Base-by-base conservation (phyloP, 345 rosid species). In the Kandelia obovata region DNA sequence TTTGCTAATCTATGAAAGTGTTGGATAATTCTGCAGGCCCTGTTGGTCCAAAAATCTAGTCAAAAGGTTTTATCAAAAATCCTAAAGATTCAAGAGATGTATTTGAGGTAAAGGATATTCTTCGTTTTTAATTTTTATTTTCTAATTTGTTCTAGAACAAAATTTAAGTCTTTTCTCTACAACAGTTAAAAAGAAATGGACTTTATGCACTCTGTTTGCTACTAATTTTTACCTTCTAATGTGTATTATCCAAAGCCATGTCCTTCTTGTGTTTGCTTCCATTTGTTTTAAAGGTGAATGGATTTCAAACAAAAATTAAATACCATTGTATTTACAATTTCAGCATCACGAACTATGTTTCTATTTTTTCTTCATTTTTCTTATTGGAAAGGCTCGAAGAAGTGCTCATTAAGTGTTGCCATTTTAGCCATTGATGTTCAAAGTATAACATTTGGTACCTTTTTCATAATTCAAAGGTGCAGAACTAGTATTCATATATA, bases 1-100 rank as follows among this genome's bases (percentile, higher is more conserved):
- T 16, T 62, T 61, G 43, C 53, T 9, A 5, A 23, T 3, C 59
- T 20, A 25, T 49, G 46, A 53, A 26, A 20, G 26, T 58, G 27
- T 58, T 65, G 30, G 19, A 64, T 35, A 37, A 67, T 68, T 47
- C 1, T 64, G 74, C 52, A 75, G 78, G 70, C 56, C 32, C 11
- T 49, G 69, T 61, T 49, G 6, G 43, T 60, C 31, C 62, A 51
- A 57, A 70, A 75, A 58, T 34, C 66, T 69, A 69, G 65, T 55
- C 65, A 20, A 51, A 53, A 8, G 37, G 55, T 64, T 69, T 75
- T 73, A 31, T 47, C 49, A 37, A 69, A 65, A 58, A 27, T 62
- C 52, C 74, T 17, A 27, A 75, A 69, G 66, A 69, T 69, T 49
- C 65, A 60, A 25, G 61, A 75, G 32, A n/a, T 56, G 61, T 69